Evolutionary conservation across 2,329 filamentous ascomycete genomes (phyloP).

Genomic region (Fusarium cyanostomum): DNA sequence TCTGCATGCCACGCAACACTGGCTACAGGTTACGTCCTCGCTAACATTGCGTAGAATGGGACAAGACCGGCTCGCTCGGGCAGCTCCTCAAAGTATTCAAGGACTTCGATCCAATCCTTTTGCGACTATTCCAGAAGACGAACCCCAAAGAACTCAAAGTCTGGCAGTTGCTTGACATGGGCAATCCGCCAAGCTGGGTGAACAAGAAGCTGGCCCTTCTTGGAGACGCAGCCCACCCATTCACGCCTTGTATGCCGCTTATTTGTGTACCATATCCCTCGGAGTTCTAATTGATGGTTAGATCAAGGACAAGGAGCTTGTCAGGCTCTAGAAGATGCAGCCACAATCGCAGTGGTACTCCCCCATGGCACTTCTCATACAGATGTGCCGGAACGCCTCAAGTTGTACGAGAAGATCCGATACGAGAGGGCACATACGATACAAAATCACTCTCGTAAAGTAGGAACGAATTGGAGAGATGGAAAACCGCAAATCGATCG

Average conservation of each 20-base stretch:
- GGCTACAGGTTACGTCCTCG: too few species aligned
- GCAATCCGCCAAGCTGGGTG: constrained; percentile 63
- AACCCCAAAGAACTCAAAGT: constrained; percentile 59
- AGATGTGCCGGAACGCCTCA: constrained; percentile 65
- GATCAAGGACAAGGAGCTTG: constrained; percentile 55
- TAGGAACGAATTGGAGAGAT: constrained; percentile 48
- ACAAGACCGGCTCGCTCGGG: constrained; percentile 51
- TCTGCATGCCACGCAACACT: not conserved
- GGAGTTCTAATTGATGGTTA: not conserved
- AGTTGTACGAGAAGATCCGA: constrained; percentile 67
- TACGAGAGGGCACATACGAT: constrained; percentile 66
- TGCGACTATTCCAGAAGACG: constrained; percentile 54
- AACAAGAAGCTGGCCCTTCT: constrained; percentile 66
- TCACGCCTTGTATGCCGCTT: constrained; percentile 57
- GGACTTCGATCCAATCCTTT: constrained; percentile 54
- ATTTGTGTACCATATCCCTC: accelerated
- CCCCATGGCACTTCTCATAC: constrained; percentile 53
- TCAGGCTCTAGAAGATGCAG: constrained; percentile 75
- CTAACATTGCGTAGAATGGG: constrained; percentile 16
- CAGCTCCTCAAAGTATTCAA: constrained; percentile 51
- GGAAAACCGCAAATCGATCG: constrained; percentile 26
- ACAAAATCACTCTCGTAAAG: constrained; percentile 65
- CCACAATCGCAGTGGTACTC: constrained; percentile 66
- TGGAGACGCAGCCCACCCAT: constrained; percentile 75
- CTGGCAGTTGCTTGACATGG: constrained; percentile 72